Evolutionary conservation across 1,139 yeast genomes (phyloP).

Genomic region (Pichia sp.): DNA sequence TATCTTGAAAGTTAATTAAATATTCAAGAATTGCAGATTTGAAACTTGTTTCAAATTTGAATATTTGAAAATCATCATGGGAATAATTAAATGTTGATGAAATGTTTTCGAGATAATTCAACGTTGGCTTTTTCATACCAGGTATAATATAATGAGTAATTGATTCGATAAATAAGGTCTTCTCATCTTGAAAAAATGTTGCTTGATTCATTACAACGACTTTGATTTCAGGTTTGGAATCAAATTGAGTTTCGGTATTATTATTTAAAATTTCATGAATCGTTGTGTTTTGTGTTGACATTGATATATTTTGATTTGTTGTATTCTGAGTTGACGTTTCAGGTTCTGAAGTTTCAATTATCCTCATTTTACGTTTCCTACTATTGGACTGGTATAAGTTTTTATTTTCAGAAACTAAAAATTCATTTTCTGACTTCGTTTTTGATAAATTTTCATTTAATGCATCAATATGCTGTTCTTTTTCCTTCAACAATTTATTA

Average conservation of each 20-base stretch:
- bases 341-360: constrained; percentile 7
- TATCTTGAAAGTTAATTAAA: constrained; percentile 37
- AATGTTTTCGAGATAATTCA: constrained; percentile 45
- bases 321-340: constrained; percentile 4
- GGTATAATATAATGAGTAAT: constrained; percentile 36
- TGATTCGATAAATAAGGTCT: constrained; percentile 34
- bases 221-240: constrained; percentile 3
- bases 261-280: not conserved
- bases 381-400: constrained; percentile 18
- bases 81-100: constrained; percentile 35
- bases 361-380: constrained; percentile 20
- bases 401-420: constrained; percentile 41
- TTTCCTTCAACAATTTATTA: constrained; percentile 29
- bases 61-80: constrained; percentile 29
- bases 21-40: constrained; percentile 29
- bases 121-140: constrained; percentile 44
- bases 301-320: not conserved
- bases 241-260: not conserved
- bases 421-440: constrained; percentile 66
- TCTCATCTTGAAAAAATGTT: constrained; percentile 33
- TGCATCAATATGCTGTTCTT: constrained; percentile 38
- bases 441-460: constrained; percentile 44
- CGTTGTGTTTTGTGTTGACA: constrained; percentile 8
- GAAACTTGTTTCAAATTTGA: constrained; percentile 30
- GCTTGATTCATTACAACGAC: constrained; percentile 27